phyloP scores from a whole-genome alignment of 805 yeast species.

The Blastobotrys muscicola region DNA sequence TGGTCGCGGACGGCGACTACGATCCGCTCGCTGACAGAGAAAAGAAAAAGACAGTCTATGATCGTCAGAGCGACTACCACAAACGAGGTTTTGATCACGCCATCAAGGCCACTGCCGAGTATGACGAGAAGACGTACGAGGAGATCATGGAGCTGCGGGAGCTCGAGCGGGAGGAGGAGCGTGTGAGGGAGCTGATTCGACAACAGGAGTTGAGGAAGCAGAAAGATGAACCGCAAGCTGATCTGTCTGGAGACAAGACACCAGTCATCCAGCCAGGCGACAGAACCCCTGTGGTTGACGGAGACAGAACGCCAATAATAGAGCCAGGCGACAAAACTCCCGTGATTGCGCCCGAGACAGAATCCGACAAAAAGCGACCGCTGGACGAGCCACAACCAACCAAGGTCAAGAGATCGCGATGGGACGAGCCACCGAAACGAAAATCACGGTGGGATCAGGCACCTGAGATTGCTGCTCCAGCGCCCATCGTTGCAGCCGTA shows the following conservation, averaged over 20 bases:
- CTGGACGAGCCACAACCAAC: conserved; percentile 24
- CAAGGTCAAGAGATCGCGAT: background rate
- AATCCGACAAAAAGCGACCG: conserved; percentile 21
- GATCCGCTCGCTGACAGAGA: conserved; percentile 24
- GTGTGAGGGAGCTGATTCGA: conserved; percentile 22
- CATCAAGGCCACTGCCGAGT: conserved; percentile 19
- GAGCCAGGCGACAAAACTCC: conserved; percentile 11
- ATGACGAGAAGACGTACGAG: conserved; percentile 29
- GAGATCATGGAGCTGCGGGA: conserved; percentile 36
- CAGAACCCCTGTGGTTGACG: conserved; percentile 4
- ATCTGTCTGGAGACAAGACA: conserved; percentile 15
- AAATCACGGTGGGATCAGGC: conserved; percentile 28
- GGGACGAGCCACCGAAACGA: conserved; percentile 13
- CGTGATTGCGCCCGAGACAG: conserved; percentile 13
- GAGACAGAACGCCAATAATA: conserved; percentile 19
- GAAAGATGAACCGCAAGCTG: conserved; percentile 11
- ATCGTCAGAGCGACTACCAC: conserved; percentile 42
- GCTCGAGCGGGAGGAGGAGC: conserved; percentile 31
- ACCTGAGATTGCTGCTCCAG: conserved; percentile 14
- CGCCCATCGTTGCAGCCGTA: background rate
- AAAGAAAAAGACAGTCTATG: conserved; percentile 19
- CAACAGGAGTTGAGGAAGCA: conserved; percentile 21
- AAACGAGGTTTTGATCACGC: conserved; percentile 30
- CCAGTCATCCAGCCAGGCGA: conserved; percentile 9
- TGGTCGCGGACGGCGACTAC: conserved; percentile 22